phyloP scores from a whole-genome alignment of 2,329 filamentous ascomycete genomes.

The Curvularia sp. region DNA sequence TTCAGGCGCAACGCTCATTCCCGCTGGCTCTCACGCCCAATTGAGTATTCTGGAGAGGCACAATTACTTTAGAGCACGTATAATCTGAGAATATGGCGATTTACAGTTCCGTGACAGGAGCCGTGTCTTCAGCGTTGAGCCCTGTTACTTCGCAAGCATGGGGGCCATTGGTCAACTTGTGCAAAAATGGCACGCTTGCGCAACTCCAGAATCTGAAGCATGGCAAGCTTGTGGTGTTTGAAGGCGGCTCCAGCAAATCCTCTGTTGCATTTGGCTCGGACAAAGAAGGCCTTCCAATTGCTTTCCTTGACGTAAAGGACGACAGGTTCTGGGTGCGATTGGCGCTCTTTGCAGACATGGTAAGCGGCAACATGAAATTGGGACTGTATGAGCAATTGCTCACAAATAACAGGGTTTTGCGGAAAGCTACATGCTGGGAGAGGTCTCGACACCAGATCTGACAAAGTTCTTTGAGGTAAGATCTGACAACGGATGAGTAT shows the following conservation, averaged over 20 bases:
- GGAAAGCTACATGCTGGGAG: conserved; percentile 75
- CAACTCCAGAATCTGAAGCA: conserved; percentile 55
- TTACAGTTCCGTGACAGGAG: conserved; percentile 46
- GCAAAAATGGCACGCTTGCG: conserved; percentile 54
- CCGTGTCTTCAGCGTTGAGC: conserved; percentile 51
- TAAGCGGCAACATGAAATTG: conserved; percentile 29
- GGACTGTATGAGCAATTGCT: neutral
- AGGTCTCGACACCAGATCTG: conserved; percentile 71
- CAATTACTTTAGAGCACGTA: neutral
- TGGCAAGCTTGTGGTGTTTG: conserved; percentile 55
- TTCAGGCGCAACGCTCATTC: neutral
- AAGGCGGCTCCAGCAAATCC: conserved; percentile 53
- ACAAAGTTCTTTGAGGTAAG: conserved; percentile 71
- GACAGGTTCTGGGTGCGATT: conserved; percentile 75
- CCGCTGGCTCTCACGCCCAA: neutral
- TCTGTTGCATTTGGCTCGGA: conserved; percentile 54
- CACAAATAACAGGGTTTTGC: conserved; percentile 63
- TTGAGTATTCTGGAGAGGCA: conserved; percentile 2
- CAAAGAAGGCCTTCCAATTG: conserved; percentile 52
- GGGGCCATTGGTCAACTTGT: conserved; percentile 56
- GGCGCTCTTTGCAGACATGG: conserved; percentile 74
- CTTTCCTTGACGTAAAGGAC: conserved; percentile 67
- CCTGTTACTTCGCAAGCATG: conserved; percentile 57
- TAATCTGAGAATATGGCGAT: conserved; percentile 42
- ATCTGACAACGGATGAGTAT: neutral